A percentile compares a stretch with the other conserved stretches of the same genome.
phyloP scores from a whole-genome alignment of 495 filamentous ascomycete genomes.

The Alectoria sarmentosa region DNA sequence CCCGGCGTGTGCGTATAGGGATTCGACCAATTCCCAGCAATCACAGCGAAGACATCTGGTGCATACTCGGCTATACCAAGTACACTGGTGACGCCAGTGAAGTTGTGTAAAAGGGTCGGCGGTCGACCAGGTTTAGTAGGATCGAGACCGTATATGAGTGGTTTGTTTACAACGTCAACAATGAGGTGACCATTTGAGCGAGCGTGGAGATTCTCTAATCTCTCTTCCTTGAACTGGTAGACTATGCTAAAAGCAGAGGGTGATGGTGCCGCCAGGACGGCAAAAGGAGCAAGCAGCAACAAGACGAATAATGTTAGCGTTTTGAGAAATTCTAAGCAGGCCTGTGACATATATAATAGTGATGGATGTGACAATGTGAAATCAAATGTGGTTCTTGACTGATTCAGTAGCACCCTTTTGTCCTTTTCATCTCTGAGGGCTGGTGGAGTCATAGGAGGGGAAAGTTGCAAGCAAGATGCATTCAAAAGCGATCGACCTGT shows the following conservation, averaged over 20 bases:
- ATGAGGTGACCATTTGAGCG: slow-evolving; percentile 35
- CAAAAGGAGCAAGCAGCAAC: slow-evolving; percentile 11
- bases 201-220: slow-evolving; percentile 35
- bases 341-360: too few species aligned
- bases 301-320: neutral
- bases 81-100: slow-evolving; percentile 32
- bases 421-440: too few species aligned
- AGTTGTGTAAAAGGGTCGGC: slow-evolving; percentile 23
- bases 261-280: slow-evolving; percentile 1
- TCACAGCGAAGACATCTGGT: slow-evolving; percentile 39
- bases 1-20: slow-evolving; percentile 29
- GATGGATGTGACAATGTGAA: too few species aligned
- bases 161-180: slow-evolving; percentile 31
- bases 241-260: neutral
- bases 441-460: too few species aligned
- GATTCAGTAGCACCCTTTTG: too few species aligned
- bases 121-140: slow-evolving; percentile 29
- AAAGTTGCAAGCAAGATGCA: too few species aligned
- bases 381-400: too few species aligned
- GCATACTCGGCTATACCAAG: slow-evolving; percentile 38
- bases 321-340: neutral
- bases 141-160: slow-evolving; percentile 38
- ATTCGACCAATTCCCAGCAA: slow-evolving; percentile 33
- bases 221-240: slow-evolving; percentile 28
- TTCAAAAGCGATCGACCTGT: too few species aligned